Conservation (phyloP, 352 stramenopile genomes). For the Pythium scleroteichum region DNA sequence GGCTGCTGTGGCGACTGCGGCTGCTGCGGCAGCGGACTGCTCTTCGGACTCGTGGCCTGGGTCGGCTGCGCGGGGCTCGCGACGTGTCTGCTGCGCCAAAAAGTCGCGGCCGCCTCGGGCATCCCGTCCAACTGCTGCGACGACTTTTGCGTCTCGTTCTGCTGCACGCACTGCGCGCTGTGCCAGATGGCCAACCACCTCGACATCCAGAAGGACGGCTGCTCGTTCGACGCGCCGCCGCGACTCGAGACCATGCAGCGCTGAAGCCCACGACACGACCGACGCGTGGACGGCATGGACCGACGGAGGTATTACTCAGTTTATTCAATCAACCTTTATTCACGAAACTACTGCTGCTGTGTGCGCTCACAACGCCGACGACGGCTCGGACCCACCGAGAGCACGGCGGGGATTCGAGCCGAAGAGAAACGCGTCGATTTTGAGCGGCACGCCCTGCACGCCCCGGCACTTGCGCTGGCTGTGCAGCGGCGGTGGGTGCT, state of each 20-base stretch:
- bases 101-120: constrained; percentile 8
- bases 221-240: constrained; percentile 13
- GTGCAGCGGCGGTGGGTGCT: not conserved
- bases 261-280: no score
- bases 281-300: no score
- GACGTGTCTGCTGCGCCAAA: constrained; percentile 19
- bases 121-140: constrained; percentile 6
- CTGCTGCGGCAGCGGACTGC: constrained; percentile 1
- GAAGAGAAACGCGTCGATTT: not conserved
- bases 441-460: not conserved
- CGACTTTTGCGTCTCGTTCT: constrained; percentile 13
- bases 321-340: no score
- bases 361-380: no score
- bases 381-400: no score
- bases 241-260: constrained; percentile 22
- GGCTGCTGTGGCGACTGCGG: constrained; percentile 11
- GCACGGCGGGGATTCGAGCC: not conserved
- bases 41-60: constrained; percentile 1
- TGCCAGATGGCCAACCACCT: constrained; percentile 29
- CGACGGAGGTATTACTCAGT: no score
- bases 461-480: not conserved
- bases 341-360: no score
- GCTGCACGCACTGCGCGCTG: constrained; percentile 15
- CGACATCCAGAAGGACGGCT: constrained; percentile 22
- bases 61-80: not conserved